phyloP scores from a whole-genome alignment of 306 rosid species.

The Quercus dentata region DNA sequence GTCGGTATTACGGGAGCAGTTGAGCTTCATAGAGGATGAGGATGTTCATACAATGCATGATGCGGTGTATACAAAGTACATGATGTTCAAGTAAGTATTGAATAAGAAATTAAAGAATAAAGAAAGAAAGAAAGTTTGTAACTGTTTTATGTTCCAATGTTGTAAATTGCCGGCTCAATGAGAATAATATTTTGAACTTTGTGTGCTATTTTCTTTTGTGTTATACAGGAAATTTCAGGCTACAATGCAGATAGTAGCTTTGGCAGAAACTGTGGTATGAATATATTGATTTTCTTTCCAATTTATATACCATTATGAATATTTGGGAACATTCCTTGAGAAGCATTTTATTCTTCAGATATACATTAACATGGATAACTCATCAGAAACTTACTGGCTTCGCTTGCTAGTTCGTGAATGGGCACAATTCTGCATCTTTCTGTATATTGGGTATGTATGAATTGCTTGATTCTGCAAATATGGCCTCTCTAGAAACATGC shows the following conservation, averaged over 20 bases:
- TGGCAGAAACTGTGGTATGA: slow-evolving; percentile 80
- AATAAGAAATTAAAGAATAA: background rate
- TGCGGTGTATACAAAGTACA: slow-evolving; percentile 78
- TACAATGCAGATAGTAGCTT: slow-evolving; percentile 95
- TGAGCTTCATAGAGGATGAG: slow-evolving; percentile 65
- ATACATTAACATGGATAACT: slow-evolving; percentile 68
- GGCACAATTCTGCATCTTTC: slow-evolving; percentile 83
- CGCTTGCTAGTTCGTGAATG: slow-evolving; percentile 85
- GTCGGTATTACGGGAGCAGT: slow-evolving; percentile 61
- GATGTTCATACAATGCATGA: slow-evolving; percentile 77
- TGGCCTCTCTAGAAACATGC: slow-evolving; percentile 1
- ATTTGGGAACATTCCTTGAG: slow-evolving; percentile 3
- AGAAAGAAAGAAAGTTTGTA: background rate
- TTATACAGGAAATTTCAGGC: slow-evolving; percentile 80
- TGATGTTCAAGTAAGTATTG: slow-evolving; percentile 76
- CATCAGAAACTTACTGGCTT: slow-evolving; percentile 80
- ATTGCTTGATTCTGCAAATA: background rate
- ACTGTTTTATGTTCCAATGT: background rate
- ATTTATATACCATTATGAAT: background rate
- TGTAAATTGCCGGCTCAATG: background rate
- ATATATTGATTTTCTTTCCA: slow-evolving; percentile 17
- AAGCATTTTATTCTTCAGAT: slow-evolving; percentile 44
- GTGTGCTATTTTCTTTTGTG: slow-evolving; percentile 13
- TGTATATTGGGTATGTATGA: slow-evolving; percentile 78
- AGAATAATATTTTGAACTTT: slow-evolving; percentile 12